phyloP scores from a whole-genome alignment of 108 stramenopile genomes.

The Licmophora abbreviata region DNA sequence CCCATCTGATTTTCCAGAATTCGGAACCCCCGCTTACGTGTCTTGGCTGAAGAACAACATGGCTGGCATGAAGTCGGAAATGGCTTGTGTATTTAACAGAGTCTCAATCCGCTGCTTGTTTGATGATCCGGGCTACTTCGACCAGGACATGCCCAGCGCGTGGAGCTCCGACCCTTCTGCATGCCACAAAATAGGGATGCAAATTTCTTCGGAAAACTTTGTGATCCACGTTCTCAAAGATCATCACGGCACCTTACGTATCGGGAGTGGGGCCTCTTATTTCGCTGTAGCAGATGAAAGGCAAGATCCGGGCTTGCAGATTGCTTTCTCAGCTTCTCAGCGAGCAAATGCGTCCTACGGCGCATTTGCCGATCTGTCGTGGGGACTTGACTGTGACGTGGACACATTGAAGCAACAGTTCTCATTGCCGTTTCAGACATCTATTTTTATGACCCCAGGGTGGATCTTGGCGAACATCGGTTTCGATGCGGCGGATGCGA shows the following conservation, averaged over 20 bases:
- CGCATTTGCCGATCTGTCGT: constrained; percentile 49
- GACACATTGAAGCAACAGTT: constrained; percentile 28
- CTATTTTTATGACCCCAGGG: constrained; percentile 74
- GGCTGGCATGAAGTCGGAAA: constrained; percentile 22
- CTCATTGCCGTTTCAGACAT: constrained; percentile 52
- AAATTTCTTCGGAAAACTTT: constrained; percentile 25
- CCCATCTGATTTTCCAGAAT: constrained; percentile 64
- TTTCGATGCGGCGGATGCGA: constrained; percentile 31
- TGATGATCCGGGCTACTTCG: constrained; percentile 45
- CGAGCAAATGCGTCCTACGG: constrained; percentile 1
- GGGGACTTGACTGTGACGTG: constrained; percentile 56
- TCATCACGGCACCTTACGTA: constrained; percentile 17
- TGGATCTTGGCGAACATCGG: constrained; percentile 74
- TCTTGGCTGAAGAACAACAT: constrained; percentile 18
- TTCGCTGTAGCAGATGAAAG: constrained; percentile 42
- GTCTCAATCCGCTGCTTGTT: constrained; percentile 49
- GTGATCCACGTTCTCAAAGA: constrained; percentile 35
- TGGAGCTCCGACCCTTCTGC: constrained; percentile 7
- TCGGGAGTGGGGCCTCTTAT: constrained; percentile 29
- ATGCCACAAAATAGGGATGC: constrained; percentile 19
- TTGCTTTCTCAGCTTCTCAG: constrained; percentile 8
- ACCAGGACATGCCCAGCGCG: constrained; percentile 16
- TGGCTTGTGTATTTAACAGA: constrained; percentile 36
- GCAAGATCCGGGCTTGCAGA: constrained; percentile 3
- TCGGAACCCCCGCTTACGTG: constrained; percentile 58